phyloP scores from a whole-genome alignment of 805 yeast species.

The Suhomyces sp. region DNA sequence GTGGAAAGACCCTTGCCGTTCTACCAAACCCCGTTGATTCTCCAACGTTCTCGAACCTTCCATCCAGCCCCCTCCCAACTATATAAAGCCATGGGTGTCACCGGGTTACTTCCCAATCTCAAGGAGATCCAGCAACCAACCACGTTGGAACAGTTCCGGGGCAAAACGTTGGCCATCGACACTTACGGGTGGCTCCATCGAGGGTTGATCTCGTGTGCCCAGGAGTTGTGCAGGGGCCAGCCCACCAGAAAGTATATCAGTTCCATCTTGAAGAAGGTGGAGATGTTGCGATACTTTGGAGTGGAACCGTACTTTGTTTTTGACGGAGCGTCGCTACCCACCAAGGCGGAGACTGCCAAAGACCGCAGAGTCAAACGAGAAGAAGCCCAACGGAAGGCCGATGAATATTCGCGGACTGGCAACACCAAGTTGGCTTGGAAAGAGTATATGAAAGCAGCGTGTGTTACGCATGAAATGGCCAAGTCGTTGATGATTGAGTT shows the following conservation, averaged over 20 bases:
- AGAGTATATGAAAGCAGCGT: conserved; percentile 75
- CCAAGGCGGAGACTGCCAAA: conserved; percentile 70
- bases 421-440: conserved; percentile 61
- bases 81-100: conserved; percentile 89
- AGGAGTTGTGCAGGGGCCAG: conserved; percentile 67
- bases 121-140: conserved; percentile 68
- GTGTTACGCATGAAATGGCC: conserved; percentile 89
- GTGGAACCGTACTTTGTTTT: conserved; percentile 86
- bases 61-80: too few species aligned
- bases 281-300: conserved; percentile 63
- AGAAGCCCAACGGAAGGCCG: conserved; percentile 58
- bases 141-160: conserved; percentile 60
- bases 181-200: conserved; percentile 96
- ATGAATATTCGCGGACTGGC: conserved; percentile 50
- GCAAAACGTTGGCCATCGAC: conserved; percentile 85
- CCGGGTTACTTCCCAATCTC: conserved; percentile 77
- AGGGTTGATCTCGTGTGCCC: conserved; percentile 79
- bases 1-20: too few species aligned
- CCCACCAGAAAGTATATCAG: conserved; percentile 74
- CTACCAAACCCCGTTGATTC: too few species aligned
- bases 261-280: conserved; percentile 64
- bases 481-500: conserved; percentile 76
- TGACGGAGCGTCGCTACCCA: conserved; percentile 86
- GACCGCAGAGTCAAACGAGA: conserved; percentile 60
- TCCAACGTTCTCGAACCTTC: too few species aligned